Base-by-base conservation (phyloP, 2,329 filamentous ascomycete species). In the Fusarium anthophilum region DNA sequence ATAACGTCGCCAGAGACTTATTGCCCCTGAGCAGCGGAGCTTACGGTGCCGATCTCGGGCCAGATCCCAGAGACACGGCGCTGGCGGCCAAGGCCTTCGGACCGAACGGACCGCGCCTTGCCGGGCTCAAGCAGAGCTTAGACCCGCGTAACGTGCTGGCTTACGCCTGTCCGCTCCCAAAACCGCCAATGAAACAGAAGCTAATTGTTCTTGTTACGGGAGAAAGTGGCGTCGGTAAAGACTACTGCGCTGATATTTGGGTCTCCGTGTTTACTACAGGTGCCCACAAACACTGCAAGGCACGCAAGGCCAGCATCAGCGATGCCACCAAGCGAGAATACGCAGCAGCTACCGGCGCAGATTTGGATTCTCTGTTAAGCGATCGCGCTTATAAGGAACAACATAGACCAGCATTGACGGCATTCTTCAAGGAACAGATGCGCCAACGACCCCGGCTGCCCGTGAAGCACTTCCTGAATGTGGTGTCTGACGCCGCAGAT, bases 321-420 rank as follows among this genome's bases (percentile, higher is more conserved):
- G 66, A 91, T 77, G 82, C 65, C 6, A 88, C 82, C 28, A 91
- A 91, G 82, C 80, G 79, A 76, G 86, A 89, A 78, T 92, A 91
- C 61, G 89, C 89, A 3, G 79, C 75, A 7, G 82, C 81, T 45
- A 86, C 81, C 2, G 86, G 86, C 48, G 85, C 87, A n/a, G 83
- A 91, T 69, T 37, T 88, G 2, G 51, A 79, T n/a, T 84, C 84
- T 44, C 80, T 92, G 53, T 81, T 90, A 41, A 15, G 38, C 1
- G 86, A 92, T 69, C 90, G 90, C 65, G 80, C 73, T 43, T 92
- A 91, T 80, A 92, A 92, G 77, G 90, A 92, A 80, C 75, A 88
- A 69, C 89, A 92, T 72, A 86, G 90, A 41, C 64, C 82, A 76
- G 83, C 82, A 1, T 80, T 92, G 80, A 89, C 87, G 5, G 69